phyloP scores from a whole-genome alignment of 169 alveolate species.

The Eimeria acervulina region DNA sequence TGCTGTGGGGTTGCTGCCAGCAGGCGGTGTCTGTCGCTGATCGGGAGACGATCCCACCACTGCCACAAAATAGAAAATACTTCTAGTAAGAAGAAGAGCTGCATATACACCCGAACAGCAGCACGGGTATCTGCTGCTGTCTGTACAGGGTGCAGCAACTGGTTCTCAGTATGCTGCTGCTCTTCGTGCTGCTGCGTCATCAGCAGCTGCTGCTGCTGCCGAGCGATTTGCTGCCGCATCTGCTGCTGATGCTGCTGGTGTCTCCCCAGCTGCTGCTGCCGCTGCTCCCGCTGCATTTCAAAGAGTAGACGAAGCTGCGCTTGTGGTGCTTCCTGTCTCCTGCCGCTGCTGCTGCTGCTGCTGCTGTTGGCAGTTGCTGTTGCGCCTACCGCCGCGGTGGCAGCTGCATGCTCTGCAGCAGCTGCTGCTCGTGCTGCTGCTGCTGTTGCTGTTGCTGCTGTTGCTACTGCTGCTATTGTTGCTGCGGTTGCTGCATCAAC shows the following conservation, averaged over 20 bases:
- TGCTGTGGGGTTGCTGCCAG: conserved; percentile 6
- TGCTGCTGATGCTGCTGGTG: conserved; percentile 31
- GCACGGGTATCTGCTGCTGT: neutral
- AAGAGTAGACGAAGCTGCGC: neutral
- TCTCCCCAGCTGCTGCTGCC: neutral
- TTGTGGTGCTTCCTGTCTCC: neutral
- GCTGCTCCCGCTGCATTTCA: conserved; percentile 1
- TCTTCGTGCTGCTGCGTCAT: neutral
- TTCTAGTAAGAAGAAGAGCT: conserved; percentile 70
- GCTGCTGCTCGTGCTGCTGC: neutral
- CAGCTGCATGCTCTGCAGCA: neutral
- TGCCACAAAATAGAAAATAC: conserved; percentile 57
- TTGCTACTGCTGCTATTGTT: neutral
- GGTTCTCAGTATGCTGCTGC: neutral
- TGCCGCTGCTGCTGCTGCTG: conserved; percentile 14
- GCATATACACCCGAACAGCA: conserved; percentile 52
- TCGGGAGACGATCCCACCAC: conserved; percentile 79
- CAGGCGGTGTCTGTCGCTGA: conserved; percentile 16
- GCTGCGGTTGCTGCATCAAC: neutral
- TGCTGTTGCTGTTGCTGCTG: conserved; percentile 22
- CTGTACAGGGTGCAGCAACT: conserved; percentile 16
- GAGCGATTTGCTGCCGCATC: neutral
- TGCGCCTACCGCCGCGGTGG: neutral
- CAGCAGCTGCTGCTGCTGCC: neutral
- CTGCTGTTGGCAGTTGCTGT: neutral